phyloP scores from a whole-genome alignment of 1,284 basidiomycete genomes.

The Tausonia pullulans region DNA sequence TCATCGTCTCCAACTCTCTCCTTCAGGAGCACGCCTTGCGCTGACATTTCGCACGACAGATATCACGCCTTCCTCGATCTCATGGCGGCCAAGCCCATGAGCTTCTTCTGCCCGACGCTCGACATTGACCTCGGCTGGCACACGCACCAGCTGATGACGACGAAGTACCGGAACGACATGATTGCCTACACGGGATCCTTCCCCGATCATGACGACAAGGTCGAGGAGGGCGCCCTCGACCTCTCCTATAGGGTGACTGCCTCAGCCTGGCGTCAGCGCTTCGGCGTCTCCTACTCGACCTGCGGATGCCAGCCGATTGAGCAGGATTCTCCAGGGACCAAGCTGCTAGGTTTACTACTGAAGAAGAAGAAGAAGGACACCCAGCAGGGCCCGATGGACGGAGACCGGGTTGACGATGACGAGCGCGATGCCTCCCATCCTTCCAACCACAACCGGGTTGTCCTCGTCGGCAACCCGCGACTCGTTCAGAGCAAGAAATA shows the following conservation, averaged over 20 bases:
- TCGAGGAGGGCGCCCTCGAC: conserved; percentile 15
- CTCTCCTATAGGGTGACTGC: conserved; percentile 16
- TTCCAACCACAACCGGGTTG: not conserved
- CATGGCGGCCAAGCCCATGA: conserved; percentile 15
- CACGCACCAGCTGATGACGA: conserved; percentile 4
- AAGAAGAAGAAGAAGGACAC: not conserved
- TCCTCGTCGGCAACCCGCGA: not conserved
- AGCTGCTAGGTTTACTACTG: not conserved
- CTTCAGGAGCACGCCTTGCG: not conserved
- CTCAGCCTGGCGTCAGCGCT: conserved; percentile 14
- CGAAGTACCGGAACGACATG: not conserved
- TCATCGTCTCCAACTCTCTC: not conserved
- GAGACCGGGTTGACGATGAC: not conserved
- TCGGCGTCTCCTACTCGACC: conserved; percentile 19
- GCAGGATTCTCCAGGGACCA: not conserved
- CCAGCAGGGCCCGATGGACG: not conserved
- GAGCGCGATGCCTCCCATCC: not conserved
- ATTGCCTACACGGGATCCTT: not conserved
- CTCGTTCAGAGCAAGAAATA: not conserved
- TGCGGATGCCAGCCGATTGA: conserved; percentile 15
- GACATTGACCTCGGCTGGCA: conserved; percentile 3
- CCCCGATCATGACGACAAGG: conserved; percentile 18
- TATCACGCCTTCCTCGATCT: conserved; percentile 21
- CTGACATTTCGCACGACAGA: not conserved
- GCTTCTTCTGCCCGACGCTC: conserved; percentile 22